A percentile compares a stretch with the other conserved stretches of the same genome.
These are phyloP conservation scores for Cadophora luteo-olivacea DNA, from an alignment of 2,329 filamentous ascomycete genomes.

Conservation along the genomic window DNA sequence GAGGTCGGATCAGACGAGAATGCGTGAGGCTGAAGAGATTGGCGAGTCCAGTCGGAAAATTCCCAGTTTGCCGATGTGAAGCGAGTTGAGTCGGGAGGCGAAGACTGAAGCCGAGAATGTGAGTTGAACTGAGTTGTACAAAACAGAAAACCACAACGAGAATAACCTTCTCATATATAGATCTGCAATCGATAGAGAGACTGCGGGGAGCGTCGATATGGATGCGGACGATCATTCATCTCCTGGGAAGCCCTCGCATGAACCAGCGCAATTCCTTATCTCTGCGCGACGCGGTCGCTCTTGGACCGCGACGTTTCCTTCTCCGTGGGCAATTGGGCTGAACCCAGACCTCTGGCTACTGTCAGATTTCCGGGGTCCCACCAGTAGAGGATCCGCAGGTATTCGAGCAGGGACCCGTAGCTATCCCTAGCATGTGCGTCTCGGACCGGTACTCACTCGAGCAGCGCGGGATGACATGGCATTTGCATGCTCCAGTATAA, in stretches of 20 bases:
- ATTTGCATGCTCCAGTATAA: constrained; percentile 18
- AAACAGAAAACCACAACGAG: constrained; percentile 8
- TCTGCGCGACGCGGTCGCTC: constrained; percentile 1
- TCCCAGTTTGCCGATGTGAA: constrained; percentile 7
- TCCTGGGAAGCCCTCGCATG: constrained; percentile 20
- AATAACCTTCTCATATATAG: constrained; percentile 7
- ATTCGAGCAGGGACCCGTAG: background rate
- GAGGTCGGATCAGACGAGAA: background rate
- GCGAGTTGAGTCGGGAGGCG: constrained; percentile 2
- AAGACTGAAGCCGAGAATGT: constrained; percentile 15
- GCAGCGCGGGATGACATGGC: background rate
- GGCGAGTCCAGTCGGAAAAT: constrained; percentile 1
- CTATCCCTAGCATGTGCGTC: background rate
- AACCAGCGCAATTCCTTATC: constrained; percentile 19
- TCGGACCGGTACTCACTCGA: background rate
- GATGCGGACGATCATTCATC: constrained; percentile 19
- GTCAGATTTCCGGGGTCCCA: constrained; percentile 9
- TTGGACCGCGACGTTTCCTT: constrained; percentile 23
- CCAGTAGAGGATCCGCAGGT: background rate
- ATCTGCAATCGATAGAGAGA: constrained; percentile 12
- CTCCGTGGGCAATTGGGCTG: constrained; percentile 24
- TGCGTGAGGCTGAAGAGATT: constrained; percentile 7
- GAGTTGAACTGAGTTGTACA: constrained; percentile 19
- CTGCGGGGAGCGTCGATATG: constrained; percentile 4
- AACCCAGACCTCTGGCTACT: background rate